Base-by-base conservation (phyloP, 2,329 filamentous ascomycete genomes). In the Pseudogymnoascus sp. region DNA sequence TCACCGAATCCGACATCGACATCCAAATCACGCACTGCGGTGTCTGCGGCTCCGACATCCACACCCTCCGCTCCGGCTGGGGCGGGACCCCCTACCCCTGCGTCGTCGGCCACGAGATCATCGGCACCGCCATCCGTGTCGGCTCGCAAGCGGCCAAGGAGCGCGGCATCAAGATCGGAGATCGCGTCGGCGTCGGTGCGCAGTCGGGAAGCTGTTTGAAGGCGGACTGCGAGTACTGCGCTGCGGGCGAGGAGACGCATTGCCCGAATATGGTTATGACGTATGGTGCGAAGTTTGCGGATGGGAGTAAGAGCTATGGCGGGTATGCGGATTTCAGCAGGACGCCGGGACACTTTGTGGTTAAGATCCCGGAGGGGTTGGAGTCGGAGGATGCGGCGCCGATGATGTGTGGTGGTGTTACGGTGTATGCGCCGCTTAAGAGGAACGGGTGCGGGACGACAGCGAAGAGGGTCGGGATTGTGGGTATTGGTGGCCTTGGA, bases 391-490 rank as follows among this genome's bases (percentile, higher is more conserved):
- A 76, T 0, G 79, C 78, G 0, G 82, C 88, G 3, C 89, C 90
- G 0, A 83, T 93, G 77, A 80, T 93, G 37, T 93, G 90, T 73
- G 90, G 86, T 1, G 90, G 90, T 0, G 81, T 92, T 63, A 93
- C 90, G 0, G 83, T 88, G 0, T 93, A 84, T 72, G 82, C 83
- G 3, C 90, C 90, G 0, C 75, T 93, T 21, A 82, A 82, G 63
- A 81, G 85, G 34, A 84, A 88, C 34, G 84, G 83, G 1, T 81
- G 84, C 21, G 89, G 89, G 0, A 85, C 87, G 0, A 54, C 48
- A 13, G 89, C 88, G 2, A 89, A 87, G 72, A 79, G 77, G 4
- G 87, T 92, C 0, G 89, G 85, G 0, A 82, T 92, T 62, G 78
- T 90, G 4, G 89, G 89, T 3, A 79, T 92, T 6, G 89, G 89